These are phyloP conservation scores for Cyanidiococcus yangmingshanensis DNA, from an alignment of 23 red algal species.

Conservation along the genomic window DNA sequence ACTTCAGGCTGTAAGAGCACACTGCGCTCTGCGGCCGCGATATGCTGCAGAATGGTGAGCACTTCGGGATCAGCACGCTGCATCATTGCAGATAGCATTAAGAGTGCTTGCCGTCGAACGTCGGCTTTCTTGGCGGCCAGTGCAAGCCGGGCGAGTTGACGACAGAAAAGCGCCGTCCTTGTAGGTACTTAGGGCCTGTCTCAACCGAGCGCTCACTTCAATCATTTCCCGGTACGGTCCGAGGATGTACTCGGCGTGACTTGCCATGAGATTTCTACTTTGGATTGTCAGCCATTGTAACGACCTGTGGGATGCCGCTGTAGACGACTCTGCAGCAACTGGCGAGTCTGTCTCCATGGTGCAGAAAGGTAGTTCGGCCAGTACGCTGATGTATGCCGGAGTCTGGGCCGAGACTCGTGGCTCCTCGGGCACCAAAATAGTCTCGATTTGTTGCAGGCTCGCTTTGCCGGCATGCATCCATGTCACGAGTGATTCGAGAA, in stretches of 20 bases:
- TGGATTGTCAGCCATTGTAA: constrained; percentile 29
- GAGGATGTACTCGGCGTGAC: constrained; percentile 47
- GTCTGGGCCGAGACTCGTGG: background rate
- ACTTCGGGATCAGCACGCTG: background rate
- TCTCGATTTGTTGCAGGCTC: background rate
- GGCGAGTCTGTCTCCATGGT: constrained; percentile 45
- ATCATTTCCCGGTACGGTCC: constrained; percentile 68
- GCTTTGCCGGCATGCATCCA: constrained; percentile 10
- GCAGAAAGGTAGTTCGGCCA: constrained; percentile 52
- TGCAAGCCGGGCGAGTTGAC: background rate
- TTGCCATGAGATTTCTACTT: background rate
- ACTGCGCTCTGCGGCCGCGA: background rate
- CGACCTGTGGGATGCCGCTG: constrained; percentile 27
- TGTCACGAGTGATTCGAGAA: constrained; percentile 8
- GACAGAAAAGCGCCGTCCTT: constrained; percentile 1
- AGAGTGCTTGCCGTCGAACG: constrained; percentile 11
- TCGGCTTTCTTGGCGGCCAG: background rate
- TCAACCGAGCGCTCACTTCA: constrained; percentile 26
- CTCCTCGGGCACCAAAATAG: background rate
- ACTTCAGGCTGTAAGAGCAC: constrained; percentile 7
- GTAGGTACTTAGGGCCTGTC: constrained; percentile 33
- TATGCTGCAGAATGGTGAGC: background rate
- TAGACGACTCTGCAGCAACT: constrained; percentile 36
- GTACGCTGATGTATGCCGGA: constrained; percentile 21
- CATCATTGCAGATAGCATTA: constrained; percentile 1